Evolutionary conservation across 2,329 filamentous ascomycete genomes (phyloP).

Genomic region (Alternaria sp.): DNA sequence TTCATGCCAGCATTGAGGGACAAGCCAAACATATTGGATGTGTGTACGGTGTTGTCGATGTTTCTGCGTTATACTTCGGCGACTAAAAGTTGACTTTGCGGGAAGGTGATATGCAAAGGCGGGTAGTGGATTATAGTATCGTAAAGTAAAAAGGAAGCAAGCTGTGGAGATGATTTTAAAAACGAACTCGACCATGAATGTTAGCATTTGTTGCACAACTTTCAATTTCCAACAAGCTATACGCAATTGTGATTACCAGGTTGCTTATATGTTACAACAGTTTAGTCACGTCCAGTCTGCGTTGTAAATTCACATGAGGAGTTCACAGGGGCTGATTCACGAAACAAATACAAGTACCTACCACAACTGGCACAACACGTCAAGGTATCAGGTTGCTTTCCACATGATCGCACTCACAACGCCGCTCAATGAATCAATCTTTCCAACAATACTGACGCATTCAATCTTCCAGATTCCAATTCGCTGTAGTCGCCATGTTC

Average conservation of each 20-base stretch:
- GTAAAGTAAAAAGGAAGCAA: not conserved
- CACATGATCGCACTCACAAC: too few relatives aligned
- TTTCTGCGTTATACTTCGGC: not conserved
- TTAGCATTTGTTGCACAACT: too few relatives aligned
- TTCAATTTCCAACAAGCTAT: not conserved
- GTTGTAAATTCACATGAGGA: not conserved
- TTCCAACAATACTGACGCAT: too few relatives aligned
- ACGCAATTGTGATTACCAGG: not conserved
- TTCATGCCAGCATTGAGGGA: too few relatives aligned
- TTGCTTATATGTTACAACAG: not conserved
- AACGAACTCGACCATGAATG: not conserved
- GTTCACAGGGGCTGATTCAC: not conserved
- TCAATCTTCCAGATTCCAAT: too few relatives aligned
- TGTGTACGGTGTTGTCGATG: not conserved
- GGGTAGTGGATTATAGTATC: not conserved
- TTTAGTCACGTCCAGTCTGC: not conserved
- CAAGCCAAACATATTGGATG: not conserved
- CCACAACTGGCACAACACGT: not conserved
- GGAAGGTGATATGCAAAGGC: not conserved
- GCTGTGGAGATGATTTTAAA: not conserved
- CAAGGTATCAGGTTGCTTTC: not conserved
- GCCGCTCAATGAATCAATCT: too few relatives aligned
- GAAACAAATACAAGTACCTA: too few relatives aligned
- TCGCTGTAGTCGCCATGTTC: too few relatives aligned
- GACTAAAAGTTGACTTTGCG: not conserved